These are phyloP conservation scores for Pulveroboletus sp. DNA, from an alignment of 1,284 basidiomycete genomes.

Conservation along the genomic window DNA sequence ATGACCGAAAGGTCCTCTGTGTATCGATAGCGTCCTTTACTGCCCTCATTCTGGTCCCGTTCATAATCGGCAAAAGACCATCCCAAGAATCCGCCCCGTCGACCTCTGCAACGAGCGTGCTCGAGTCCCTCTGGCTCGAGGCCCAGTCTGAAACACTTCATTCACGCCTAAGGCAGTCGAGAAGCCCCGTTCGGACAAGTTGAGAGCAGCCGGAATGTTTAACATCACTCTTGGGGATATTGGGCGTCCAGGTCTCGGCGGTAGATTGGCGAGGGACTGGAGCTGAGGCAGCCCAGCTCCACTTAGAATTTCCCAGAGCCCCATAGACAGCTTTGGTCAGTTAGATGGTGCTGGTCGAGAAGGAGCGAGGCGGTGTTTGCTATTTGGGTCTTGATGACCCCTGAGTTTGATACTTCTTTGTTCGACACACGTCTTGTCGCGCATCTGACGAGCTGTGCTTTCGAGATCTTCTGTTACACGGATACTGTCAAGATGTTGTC, in stretches of 20 bases:
- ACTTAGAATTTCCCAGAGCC: too few relatives aligned
- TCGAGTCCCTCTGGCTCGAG: slow-evolving; percentile 1
- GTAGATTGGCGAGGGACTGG: too few relatives aligned
- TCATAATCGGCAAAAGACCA: not conserved
- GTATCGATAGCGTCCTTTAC: not conserved
- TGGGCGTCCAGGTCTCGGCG: not conserved
- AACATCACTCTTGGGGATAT: not conserved
- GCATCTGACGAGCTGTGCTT: too few relatives aligned
- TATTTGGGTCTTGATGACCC: too few relatives aligned
- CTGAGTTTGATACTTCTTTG: too few relatives aligned
- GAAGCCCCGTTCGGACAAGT: not conserved
- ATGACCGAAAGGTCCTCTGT: not conserved
- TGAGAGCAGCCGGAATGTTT: slow-evolving; percentile 1
- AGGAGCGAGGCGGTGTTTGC: too few relatives aligned
- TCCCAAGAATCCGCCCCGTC: not conserved
- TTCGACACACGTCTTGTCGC: too few relatives aligned
- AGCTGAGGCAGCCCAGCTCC: too few relatives aligned
- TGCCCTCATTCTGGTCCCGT: not conserved
- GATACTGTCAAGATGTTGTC: too few relatives aligned
- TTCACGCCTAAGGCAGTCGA: not conserved
- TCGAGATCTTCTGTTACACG: too few relatives aligned
- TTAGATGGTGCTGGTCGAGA: too few relatives aligned
- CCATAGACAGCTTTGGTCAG: too few relatives aligned
- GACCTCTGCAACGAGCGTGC: not conserved
- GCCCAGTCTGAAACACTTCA: not conserved